Evolutionary conservation across 352 stramenopile genomes (phyloP), one percentile per base, ranked within the genome.

Genomic region (Phytophthora pistaciae): DNA sequence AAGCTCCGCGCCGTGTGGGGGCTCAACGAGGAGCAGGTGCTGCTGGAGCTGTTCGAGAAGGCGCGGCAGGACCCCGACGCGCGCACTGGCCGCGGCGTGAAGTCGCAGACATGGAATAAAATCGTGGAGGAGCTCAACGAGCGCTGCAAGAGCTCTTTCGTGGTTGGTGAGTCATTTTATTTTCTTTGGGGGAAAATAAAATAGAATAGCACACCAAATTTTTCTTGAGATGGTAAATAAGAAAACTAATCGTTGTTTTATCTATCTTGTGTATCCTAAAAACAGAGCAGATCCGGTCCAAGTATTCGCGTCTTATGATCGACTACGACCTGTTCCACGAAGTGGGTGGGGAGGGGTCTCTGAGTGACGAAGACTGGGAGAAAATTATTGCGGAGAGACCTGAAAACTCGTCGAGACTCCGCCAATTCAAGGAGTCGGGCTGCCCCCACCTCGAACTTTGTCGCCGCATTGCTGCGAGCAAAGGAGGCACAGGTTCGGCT

Each of bases 201-300:
- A 16, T 16, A 25, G 9, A 16, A 29, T 1, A 3, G 18, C 10
- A 53, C 14, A 25, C 46, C 46, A 8, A 53, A 18, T 27, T 14
- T 9, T 53, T 25, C 3, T 27, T 53, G 18, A 20, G 29, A 36
- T 36, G 7, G 29, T 36, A 36, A 11, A 36, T 18, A 59, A 44
- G 2, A 59, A 31, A 46, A 27, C 38, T 46, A 40, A 59, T 56
- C 13, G 50, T 23, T 46, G 13, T 42, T 13, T 64, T 50, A 50
- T 60, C 20, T 29, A 9, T 36, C 29, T 11, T 36, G 29, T 36
- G 29, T 53, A 8, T 36, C 42, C 23, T 31, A 56, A n/a, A 46
- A 29, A 49, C 68, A 83, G 72, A 80, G 29, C 72, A 83, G 23
- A 57, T 80, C 57, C 76, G 79, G 62, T 83, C 72, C 54, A 80